Conservation (phyloP, 176 grass and related monocot species). For the Oryza glumipatula region DNA sequence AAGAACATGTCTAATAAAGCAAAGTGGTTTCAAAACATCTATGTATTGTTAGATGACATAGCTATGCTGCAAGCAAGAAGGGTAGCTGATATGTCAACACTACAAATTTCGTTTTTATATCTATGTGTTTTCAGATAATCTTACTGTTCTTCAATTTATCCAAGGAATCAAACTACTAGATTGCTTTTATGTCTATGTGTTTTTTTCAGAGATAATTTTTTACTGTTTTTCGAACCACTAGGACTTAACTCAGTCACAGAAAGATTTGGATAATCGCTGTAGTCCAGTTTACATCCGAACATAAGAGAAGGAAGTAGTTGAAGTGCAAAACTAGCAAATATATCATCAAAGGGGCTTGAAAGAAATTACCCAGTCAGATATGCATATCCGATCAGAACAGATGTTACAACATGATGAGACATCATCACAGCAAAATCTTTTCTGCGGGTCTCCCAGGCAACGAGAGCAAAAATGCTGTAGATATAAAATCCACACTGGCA, state of each 20-base stretch:
- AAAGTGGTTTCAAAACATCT: slow-evolving; percentile 21
- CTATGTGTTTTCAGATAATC: background rate
- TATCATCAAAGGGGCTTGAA: slow-evolving; percentile 17
- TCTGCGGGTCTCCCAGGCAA: slow-evolving; percentile 98
- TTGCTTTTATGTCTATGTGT: background rate
- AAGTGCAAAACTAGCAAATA: slow-evolving; percentile 38
- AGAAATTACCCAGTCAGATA: slow-evolving; percentile 77
- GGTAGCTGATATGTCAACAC: background rate
- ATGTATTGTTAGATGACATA: slow-evolving; percentile 17
- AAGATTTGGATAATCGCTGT: slow-evolving; percentile 11
- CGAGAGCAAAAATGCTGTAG: slow-evolving; percentile 93
- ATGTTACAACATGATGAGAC: slow-evolving; percentile 98
- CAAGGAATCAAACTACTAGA: too few species aligned
- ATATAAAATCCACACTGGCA: slow-evolving; percentile 98
- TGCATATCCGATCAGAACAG: slow-evolving; percentile 84
- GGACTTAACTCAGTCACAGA: slow-evolving; percentile 5
- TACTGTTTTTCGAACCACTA: slow-evolving; percentile 16
- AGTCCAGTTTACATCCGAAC: slow-evolving; percentile 21
- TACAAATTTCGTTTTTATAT: background rate
- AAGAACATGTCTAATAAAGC: slow-evolving; percentile 4
- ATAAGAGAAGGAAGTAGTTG: slow-evolving; percentile 16
- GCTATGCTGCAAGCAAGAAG: background rate
- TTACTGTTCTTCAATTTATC: slow-evolving; percentile 3
- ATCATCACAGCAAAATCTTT: slow-evolving; percentile 99
- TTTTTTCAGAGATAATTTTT: background rate